These are phyloP conservation scores for Tubosaeta sp. DNA, from an alignment of 768 basidiomycete species.

Conservation along the genomic window DNA sequence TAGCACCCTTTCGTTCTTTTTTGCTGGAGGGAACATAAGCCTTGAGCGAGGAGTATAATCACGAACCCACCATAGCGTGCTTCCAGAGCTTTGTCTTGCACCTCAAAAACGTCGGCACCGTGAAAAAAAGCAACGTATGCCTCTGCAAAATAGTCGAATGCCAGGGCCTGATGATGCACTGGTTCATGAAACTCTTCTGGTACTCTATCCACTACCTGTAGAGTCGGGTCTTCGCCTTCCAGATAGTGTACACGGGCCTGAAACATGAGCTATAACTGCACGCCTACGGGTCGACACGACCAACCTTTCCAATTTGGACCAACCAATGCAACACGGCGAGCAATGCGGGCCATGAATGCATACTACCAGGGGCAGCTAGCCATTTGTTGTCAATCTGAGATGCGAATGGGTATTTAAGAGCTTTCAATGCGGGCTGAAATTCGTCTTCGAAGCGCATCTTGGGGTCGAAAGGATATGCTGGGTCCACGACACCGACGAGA, in stretches of 20 bases:
- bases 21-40: slow-evolving; percentile 38
- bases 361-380: slow-evolving; percentile 81
- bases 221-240: slow-evolving; percentile 60
- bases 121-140: slow-evolving; percentile 69
- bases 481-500: slow-evolving; percentile 68
- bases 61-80: slow-evolving; percentile 64
- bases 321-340: slow-evolving; percentile 93
- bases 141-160: slow-evolving; percentile 68
- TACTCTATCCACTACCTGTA: slow-evolving; percentile 56
- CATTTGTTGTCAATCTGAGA: slow-evolving; percentile 80
- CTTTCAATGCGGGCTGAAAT: slow-evolving; percentile 68
- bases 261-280: neutral
- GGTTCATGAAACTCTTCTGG: slow-evolving; percentile 75
- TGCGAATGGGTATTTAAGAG: slow-evolving; percentile 77
- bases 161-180: slow-evolving; percentile 69
- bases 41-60: neutral
- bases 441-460: slow-evolving; percentile 74
- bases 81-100: slow-evolving; percentile 67
- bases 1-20: slow-evolving; percentile 67
- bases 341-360: slow-evolving; percentile 89
- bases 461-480: slow-evolving; percentile 54
- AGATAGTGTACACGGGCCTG: slow-evolving; percentile 43
- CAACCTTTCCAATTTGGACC: slow-evolving; percentile 77
- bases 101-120: slow-evolving; percentile 61
- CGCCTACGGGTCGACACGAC: slow-evolving; percentile 13